Evolutionary conservation across 352 stramenopile species (phyloP).

Genomic region (Thalassiosira exigua): DNA sequence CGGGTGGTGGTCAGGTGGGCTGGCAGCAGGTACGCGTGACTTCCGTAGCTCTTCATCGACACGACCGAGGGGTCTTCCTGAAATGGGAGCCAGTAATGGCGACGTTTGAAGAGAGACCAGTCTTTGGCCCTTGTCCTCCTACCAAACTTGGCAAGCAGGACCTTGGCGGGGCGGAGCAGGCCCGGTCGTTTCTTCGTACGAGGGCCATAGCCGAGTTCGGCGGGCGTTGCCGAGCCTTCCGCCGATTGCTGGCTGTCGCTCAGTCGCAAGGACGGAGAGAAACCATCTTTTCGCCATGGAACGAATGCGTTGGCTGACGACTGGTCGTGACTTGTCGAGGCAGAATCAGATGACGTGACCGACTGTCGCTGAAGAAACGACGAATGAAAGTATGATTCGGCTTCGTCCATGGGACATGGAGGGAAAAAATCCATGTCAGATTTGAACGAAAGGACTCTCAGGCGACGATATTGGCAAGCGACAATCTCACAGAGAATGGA

Average conservation of each 20-base stretch:
- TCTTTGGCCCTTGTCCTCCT: constrained; percentile 27
- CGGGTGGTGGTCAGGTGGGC: not conserved
- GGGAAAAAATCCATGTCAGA: too few relatives aligned
- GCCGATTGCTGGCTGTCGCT: constrained; percentile 36
- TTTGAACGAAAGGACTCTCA: too few relatives aligned
- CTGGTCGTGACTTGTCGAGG: too few relatives aligned
- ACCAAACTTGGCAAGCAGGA: constrained; percentile 4
- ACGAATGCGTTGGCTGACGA: constrained; percentile 28
- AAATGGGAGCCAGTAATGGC: too few relatives aligned
- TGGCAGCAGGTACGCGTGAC: constrained; percentile 27
- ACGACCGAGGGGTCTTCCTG: constrained; percentile 44
- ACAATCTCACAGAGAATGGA: too few relatives aligned
- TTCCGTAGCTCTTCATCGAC: constrained; percentile 52
- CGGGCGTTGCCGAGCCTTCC: constrained; percentile 1
- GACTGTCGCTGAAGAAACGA: too few relatives aligned
- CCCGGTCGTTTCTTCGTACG: constrained; percentile 1
- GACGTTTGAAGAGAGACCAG: too few relatives aligned
- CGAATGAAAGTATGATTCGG: too few relatives aligned
- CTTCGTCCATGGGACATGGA: too few relatives aligned
- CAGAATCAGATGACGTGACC: too few relatives aligned
- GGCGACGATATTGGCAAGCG: too few relatives aligned
- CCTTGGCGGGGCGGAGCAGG: constrained; percentile 22
- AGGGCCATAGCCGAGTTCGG: constrained; percentile 2
- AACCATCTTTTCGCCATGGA: constrained; percentile 41
- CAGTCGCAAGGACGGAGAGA: constrained; percentile 14